Percentiles rank a stretch among this genome's conserved stretches.
phyloP scores from a whole-genome alignment of 2,329 filamentous ascomycete species.

The Diatrype stigma region DNA sequence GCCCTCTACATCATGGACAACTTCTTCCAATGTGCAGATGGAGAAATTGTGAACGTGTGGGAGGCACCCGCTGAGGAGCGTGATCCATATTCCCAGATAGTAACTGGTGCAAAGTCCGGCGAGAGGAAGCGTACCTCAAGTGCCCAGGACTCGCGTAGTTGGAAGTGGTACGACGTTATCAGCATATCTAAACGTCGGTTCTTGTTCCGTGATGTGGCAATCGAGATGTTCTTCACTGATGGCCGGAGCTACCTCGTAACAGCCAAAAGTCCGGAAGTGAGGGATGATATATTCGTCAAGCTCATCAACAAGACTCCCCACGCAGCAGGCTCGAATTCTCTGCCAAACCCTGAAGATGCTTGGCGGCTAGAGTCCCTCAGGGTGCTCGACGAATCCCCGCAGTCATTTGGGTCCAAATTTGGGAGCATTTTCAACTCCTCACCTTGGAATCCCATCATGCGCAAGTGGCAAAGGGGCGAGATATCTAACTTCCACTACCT shows the following conservation, averaged over 20 bases:
- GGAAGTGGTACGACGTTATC: conserved; percentile 92
- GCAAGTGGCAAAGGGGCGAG: conserved; percentile 87
- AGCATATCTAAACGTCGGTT: conserved; percentile 95
- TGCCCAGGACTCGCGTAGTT: conserved; percentile 82
- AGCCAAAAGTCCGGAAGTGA: conserved; percentile 64
- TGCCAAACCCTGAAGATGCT: conserved; percentile 77
- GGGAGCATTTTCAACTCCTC: conserved; percentile 86
- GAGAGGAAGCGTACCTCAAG: conserved; percentile 59
- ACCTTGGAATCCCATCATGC: conserved; percentile 77
- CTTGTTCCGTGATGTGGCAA: conserved; percentile 87
- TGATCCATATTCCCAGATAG: conserved; percentile 92
- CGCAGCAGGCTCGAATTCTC: conserved; percentile 63
- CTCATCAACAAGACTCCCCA: conserved; percentile 78
- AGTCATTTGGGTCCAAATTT: conserved; percentile 77
- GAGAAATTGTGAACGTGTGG: conserved; percentile 95
- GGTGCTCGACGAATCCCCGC: conserved; percentile 54
- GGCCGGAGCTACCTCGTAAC: conserved; percentile 93
- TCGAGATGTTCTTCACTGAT: conserved; percentile 98
- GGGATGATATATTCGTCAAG: conserved; percentile 77
- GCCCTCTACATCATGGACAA: conserved; percentile 93
- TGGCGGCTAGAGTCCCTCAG: conserved; percentile 89
- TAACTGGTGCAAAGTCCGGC: conserved; percentile 63
- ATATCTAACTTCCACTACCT: conserved; percentile 98
- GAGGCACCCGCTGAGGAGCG: conserved; percentile 89
- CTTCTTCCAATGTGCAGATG: conserved; percentile 90